A percentile compares a stretch with the other conserved stretches of the same genome.
Conservation (phyloP, 2,329 filamentous ascomycete species). For the Nannizziopsis barbatae region DNA sequence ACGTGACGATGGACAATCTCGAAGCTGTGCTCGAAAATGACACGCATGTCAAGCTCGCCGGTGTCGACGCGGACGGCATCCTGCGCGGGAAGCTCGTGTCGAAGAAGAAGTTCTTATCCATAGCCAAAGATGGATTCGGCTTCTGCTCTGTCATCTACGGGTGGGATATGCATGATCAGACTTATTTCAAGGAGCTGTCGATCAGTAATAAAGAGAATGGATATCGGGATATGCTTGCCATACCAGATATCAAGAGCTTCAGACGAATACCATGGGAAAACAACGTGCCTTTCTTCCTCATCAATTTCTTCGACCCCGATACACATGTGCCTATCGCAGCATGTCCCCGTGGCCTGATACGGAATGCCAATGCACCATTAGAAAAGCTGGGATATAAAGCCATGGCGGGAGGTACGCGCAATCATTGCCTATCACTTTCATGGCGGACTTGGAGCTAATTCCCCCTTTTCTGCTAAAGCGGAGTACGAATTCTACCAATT, state of each 20-base stretch:
- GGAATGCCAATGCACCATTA: conserved; percentile 56
- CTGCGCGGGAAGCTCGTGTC: conserved; percentile 83
- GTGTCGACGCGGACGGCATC: conserved; percentile 75
- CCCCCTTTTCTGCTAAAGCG: conserved; percentile 41
- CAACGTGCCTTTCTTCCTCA: conserved; percentile 71
- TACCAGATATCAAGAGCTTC: conserved; percentile 67
- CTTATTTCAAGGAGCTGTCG: conserved; percentile 71
- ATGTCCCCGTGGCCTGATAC: conserved; percentile 67
- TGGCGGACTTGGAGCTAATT: background rate
- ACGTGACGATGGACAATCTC: conserved; percentile 50
- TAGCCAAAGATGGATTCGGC: conserved; percentile 71
- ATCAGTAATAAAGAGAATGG: conserved; percentile 88
- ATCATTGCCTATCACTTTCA: background rate
- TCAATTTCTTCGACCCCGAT: conserved; percentile 75
- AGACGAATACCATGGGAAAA: conserved; percentile 85
- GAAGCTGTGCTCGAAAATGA: conserved; percentile 58
- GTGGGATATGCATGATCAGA: conserved; percentile 95
- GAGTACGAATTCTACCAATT: conserved; percentile 97
- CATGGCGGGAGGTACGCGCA: conserved; percentile 69
- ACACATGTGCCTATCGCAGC: conserved; percentile 59
- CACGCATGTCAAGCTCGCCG: conserved; percentile 73
- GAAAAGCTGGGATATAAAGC: conserved; percentile 60
- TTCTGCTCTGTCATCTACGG: conserved; percentile 93
- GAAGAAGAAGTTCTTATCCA: conserved; percentile 82
- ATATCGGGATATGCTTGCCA: conserved; percentile 72